Conservation (phyloP, 345 rosid genomes). For the Citrus sp. region DNA sequence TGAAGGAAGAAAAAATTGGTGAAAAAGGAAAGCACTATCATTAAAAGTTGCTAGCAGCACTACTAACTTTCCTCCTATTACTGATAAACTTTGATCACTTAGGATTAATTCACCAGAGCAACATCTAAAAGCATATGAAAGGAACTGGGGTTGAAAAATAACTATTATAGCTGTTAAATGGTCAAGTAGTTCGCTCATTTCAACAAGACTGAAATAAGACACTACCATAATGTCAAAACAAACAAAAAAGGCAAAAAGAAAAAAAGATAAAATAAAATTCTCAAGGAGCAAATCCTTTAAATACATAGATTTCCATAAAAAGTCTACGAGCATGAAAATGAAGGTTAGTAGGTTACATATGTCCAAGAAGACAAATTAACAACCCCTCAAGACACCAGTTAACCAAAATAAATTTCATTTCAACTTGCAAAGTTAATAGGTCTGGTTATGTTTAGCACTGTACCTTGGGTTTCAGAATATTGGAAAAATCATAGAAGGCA, state of each 20-base stretch:
- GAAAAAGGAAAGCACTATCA: background rate
- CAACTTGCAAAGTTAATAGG: background rate
- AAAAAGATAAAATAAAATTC: background rate
- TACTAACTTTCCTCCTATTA: background rate
- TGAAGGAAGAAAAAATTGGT: background rate
- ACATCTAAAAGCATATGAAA: background rate
- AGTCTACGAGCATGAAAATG: background rate
- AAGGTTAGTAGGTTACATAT: background rate
- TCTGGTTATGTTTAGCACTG: background rate
- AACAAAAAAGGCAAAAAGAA: background rate
- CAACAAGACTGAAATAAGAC: background rate
- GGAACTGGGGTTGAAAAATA: background rate
- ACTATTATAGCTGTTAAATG: background rate
- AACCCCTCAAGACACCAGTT: background rate
- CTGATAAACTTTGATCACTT: background rate
- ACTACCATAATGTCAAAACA: background rate
- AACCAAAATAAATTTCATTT: background rate
- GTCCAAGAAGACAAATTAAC: background rate
- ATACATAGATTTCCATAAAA: background rate
- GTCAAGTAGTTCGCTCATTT: background rate
- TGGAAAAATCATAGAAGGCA: constrained; percentile 74
- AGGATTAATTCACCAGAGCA: background rate
- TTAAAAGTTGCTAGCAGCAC: background rate
- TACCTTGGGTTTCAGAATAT: constrained; percentile 77
- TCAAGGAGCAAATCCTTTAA: background rate